A percentile compares a stretch with the other conserved stretches of the same genome.
Evolutionary conservation across 2,329 filamentous ascomycete genomes (phyloP).

Genomic region (Elsinoe arachidis): DNA sequence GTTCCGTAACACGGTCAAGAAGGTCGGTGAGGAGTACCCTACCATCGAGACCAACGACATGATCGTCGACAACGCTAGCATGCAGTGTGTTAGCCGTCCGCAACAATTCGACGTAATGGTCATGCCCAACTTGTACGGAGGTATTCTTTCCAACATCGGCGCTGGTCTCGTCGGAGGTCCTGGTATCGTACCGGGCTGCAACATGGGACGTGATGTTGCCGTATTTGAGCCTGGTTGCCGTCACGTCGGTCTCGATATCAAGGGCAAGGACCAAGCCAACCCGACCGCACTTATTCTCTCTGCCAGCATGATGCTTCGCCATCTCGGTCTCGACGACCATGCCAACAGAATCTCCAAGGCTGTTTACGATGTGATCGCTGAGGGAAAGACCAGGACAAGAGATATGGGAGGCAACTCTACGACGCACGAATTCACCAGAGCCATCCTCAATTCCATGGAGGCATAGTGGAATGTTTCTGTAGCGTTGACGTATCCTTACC

Average conservation of each 20-base stretch:
- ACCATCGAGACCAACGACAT: constrained; percentile 96
- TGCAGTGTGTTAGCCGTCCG: constrained; percentile 93
- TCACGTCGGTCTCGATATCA: constrained; percentile 98
- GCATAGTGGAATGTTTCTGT: constrained; percentile 17
- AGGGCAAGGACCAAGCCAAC: constrained; percentile 99
- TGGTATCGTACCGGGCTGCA: constrained; percentile 95
- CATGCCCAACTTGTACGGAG: constrained; percentile 98
- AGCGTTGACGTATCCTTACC: constrained; percentile 5
- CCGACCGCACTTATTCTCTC: constrained; percentile 92
- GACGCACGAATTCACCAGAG: constrained; percentile 90
- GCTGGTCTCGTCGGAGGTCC: constrained; percentile 94
- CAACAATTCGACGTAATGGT: constrained; percentile 99
- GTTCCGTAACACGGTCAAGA: constrained; percentile 96
- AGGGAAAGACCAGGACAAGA: constrained; percentile 79
- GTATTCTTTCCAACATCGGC: constrained; percentile 97
- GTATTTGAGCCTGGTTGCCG: constrained; percentile 98
- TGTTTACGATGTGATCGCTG: constrained; percentile 71
- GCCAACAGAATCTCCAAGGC: constrained; percentile 96
- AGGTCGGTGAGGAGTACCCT: constrained; percentile 87
- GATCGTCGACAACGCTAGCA: constrained; percentile 99
- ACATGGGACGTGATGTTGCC: constrained; percentile 97
- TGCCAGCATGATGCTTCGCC: constrained; percentile 92
- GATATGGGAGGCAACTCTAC: constrained; percentile 91
- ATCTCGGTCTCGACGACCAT: constrained; percentile 94
- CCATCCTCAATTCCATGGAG: constrained; percentile 94